Percentiles rank a stretch among this genome's conserved stretches.
These are phyloP conservation scores for rapeseed (Brassica napus) DNA, from an alignment of 345 rosid species.

Conservation along the genomic window Da-Ae NC_063445.1:7292501-7293000, in stretches of 20 bases:
- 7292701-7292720: slow-evolving; percentile 53
- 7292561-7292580: slow-evolving; percentile 2
- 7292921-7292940: slow-evolving; percentile 43
- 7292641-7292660: slow-evolving; percentile 26
- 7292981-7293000: slow-evolving; percentile 47
- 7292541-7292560: slow-evolving; percentile 19
- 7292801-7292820: slow-evolving; percentile 28
- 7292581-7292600: not conserved
- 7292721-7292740: slow-evolving; percentile 48
- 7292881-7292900: slow-evolving; percentile 35
- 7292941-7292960: slow-evolving; percentile 53
- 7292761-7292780: slow-evolving; percentile 49
- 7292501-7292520: slow-evolving; percentile 18
- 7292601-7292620: slow-evolving; percentile 31
- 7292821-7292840: slow-evolving; percentile 30
- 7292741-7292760: slow-evolving; percentile 22
- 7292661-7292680: slow-evolving; percentile 26
- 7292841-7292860: slow-evolving; percentile 24
- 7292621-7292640: not conserved
- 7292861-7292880: slow-evolving; percentile 22
- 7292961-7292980: slow-evolving; percentile 54
- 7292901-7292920: slow-evolving; percentile 80
- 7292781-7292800: slow-evolving; percentile 52
- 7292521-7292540: slow-evolving; percentile 17
- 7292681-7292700: slow-evolving; percentile 34